Evolutionary conservation across 192 early-diverging fungal genomes (phyloP).

Genomic region (Jimgerdemannia lactiflua): DNA sequence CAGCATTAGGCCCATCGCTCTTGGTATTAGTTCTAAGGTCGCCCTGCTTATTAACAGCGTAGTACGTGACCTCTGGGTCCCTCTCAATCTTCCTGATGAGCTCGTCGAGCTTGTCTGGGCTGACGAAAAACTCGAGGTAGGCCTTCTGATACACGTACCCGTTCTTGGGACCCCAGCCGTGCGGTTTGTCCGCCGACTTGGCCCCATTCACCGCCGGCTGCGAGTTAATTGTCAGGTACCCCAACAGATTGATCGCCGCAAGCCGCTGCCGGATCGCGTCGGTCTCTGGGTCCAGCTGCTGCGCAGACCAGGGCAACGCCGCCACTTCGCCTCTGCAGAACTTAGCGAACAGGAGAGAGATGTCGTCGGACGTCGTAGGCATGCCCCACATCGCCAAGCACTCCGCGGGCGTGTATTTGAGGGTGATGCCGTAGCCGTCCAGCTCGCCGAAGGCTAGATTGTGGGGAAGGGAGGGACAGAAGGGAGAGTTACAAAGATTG

Average conservation of each 20-base stretch:
- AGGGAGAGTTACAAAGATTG: no score
- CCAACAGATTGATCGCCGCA: constrained; percentile 66
- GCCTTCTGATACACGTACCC: constrained; percentile 99
- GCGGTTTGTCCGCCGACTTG: constrained; percentile 62
- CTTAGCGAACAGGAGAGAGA: constrained; percentile 73
- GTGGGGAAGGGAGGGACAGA: no score
- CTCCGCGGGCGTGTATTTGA: constrained; percentile 71
- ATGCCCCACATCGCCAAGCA: constrained; percentile 72
- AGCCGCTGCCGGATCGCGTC: constrained; percentile 68
- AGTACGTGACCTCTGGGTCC: constrained; percentile 79
- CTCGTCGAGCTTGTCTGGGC: constrained; percentile 59
- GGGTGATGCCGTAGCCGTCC: constrained; percentile 74
- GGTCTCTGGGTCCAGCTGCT: constrained; percentile 68
- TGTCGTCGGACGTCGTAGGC: constrained; percentile 64
- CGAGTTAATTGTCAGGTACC: constrained; percentile 92
- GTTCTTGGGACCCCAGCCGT: constrained; percentile 97
- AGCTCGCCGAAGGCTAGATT: constrained; percentile 69
- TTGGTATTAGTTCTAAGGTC: constrained; percentile 89
- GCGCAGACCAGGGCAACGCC: constrained; percentile 91
- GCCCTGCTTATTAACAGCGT: constrained; percentile 84
- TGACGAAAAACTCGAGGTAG: constrained; percentile 95
- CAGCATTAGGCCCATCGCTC: constrained; percentile 85
- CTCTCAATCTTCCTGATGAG: constrained; percentile 69
- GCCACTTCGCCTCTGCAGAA: constrained; percentile 81
- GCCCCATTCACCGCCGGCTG: constrained; percentile 96